Base-by-base conservation (phyloP, 192 early-diverging fungal genomes). In the Endogone sp. region DNA sequence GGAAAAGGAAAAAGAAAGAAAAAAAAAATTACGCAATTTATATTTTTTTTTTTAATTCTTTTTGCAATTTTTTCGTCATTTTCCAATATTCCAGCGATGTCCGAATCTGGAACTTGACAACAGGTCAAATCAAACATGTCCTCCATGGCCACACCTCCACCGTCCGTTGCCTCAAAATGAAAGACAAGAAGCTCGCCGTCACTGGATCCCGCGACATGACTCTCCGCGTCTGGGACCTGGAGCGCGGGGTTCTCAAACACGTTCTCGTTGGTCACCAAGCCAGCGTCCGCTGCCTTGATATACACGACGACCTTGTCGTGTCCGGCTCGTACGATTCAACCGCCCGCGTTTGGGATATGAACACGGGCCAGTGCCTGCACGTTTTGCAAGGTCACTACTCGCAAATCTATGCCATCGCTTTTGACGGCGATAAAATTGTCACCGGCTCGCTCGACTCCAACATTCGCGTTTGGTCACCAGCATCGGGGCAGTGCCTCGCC, bases 121-220 rank as follows among this genome's bases (percentile, higher is more conserved):
- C 91, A 4, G 94, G 95, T 1, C 61, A 71, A 23, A 93, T 92
- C 75, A 93, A 91, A 31, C 93, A 97, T 68, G 86, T 97, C 55
- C 93, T 99, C 75, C 81, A 89, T 44, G 98, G 98, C 16, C 98
- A 99, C 67, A 94, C 93, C 10, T 93, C 92, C 30, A 99, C 98
- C n/a, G 95, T 99, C 22, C 85, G 98, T 4, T 99, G 96, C 75
- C 78, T 99, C 61, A 90, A 94, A 67, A 89, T 99, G 60, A 79
- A 76, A 29, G 85, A 87, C 29, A 86, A 84, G 28, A 68, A 82
- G n/a, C 75, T 92, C 2, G 88, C 90, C 56, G 89, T 99, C 6
- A 98, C 95, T 0, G 98, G 96, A 11, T 95, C 93, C 22, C 81
- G 98, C 23, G 98, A 99, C 75, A 86, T 92, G 3, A 96, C 94